phyloP scores from a whole-genome alignment of 257 asterid genomes.

The Primulina eburnea region DNA sequence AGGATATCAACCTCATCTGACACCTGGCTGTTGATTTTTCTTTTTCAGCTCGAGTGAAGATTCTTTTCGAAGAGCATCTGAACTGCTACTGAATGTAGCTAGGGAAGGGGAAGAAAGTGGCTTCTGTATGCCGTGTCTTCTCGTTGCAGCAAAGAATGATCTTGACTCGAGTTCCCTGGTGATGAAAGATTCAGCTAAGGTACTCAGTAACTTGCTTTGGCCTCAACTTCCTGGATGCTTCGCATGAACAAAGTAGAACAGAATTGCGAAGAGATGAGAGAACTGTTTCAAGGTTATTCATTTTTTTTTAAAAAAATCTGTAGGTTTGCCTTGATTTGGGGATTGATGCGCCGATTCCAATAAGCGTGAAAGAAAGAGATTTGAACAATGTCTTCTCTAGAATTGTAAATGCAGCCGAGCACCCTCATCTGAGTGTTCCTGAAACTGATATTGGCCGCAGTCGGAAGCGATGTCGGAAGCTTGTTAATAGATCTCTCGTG shows the following conservation, averaged over 20 bases:
- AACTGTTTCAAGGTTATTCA: slow-evolving; percentile 7
- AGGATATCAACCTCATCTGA: slow-evolving; percentile 11
- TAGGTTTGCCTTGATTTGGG: slow-evolving; percentile 86
- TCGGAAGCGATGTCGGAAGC: slow-evolving; percentile 53
- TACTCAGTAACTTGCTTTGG: slow-evolving; percentile 26
- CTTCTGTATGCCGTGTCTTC: slow-evolving; percentile 78
- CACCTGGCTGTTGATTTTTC: slow-evolving; percentile 17
- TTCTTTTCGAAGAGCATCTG: slow-evolving; percentile 72
- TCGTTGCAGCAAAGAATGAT: slow-evolving; percentile 91
- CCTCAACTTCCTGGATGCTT: slow-evolving; percentile 8
- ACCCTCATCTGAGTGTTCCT: slow-evolving; percentile 81
- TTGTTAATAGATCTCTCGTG: slow-evolving; percentile 62
- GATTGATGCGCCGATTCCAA: slow-evolving; percentile 76
- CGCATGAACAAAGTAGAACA: background rate
- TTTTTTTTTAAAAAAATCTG: background rate
- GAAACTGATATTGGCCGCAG: slow-evolving; percentile 82
- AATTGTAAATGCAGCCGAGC: slow-evolving; percentile 78
- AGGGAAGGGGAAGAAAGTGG: slow-evolving; percentile 77
- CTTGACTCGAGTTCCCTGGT: slow-evolving; percentile 53
- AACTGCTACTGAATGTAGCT: slow-evolving; percentile 67
- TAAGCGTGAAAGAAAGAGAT: slow-evolving; percentile 83
- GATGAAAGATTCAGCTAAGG: slow-evolving; percentile 73
- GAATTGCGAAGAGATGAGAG: slow-evolving; percentile 12
- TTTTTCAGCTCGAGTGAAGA: slow-evolving; percentile 68
- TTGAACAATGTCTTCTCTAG: slow-evolving; percentile 69